Evolutionary conservation across 1,139 yeast genomes (phyloP), one percentile per base, ranked within the genome.

Genomic region (Meyerozyma carpophila): DNA sequence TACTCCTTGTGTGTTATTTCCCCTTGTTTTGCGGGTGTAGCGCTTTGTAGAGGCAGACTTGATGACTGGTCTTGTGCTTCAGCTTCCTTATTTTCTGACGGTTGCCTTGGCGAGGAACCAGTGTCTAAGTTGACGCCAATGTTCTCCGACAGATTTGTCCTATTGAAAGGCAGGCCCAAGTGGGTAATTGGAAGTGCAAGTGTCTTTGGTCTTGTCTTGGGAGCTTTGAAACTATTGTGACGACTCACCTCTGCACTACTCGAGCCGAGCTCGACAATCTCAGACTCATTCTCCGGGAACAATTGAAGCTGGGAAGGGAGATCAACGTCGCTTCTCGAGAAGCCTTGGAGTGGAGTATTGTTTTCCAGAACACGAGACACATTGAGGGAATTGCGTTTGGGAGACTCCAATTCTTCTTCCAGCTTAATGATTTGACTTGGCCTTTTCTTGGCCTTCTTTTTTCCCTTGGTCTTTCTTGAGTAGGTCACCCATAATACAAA

Each of bases 401-500:
- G 20, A 13, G 34, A 31, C 13, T 27, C 13, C 6, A n/a, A 27
- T 10, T 27, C 29, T 10, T 27, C 29, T 14, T 31, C 34, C 34
- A 31, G 34, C 20, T 14, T 31, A 21, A 6, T n/a, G 10, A 4
- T 46, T 8, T 29, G 37, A 27, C 36, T 36, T 14, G 27, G 25
- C 36, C 38, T 5, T 37, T 24, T 24, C 40, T 41, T 20, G 41
- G 43, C 5, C 31, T 38, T 37, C 42, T 53, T 56, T 9, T 51
- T 43, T 41, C 57, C 61, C 40, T 54, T 52, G 25, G 59, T 49
- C 39, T 61, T 62, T 53, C 89, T 75, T 1, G 95, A 84, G 58
- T 86, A 90, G 0, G 96, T 88, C n/a, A 91, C 73, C 97, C 97
- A 91, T 20, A 90, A 62, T 3, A 88, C 82, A 49, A 77, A 75